phyloP scores from a whole-genome alignment of 169 alveolate genomes.

The Cryptosporidium ryanae region DNA sequence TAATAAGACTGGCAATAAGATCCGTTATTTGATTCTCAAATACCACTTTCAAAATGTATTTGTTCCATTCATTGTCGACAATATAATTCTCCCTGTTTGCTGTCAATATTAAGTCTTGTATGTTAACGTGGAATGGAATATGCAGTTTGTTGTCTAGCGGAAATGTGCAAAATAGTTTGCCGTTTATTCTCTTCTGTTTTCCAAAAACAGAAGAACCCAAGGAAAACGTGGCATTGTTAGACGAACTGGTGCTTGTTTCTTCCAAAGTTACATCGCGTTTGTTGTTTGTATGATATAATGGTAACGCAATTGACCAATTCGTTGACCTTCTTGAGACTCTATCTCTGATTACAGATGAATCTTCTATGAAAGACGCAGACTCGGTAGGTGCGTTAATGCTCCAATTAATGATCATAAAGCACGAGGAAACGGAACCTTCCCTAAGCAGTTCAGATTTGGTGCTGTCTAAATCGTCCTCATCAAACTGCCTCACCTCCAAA shows the following conservation, averaged over 20 bases:
- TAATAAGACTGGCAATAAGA: slow-evolving; percentile 23
- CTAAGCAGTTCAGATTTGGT: not conserved
- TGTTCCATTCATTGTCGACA: slow-evolving; percentile 50
- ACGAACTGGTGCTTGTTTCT: not conserved
- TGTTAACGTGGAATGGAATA: slow-evolving; percentile 59
- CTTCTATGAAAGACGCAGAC: not conserved
- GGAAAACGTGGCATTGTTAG: slow-evolving; percentile 1
- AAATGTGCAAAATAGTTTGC: slow-evolving; percentile 62
- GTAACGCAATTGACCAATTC: slow-evolving; percentile 62
- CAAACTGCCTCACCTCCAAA: slow-evolving; percentile 43
- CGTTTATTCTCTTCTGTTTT: slow-evolving; percentile 21
- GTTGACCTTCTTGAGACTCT: slow-evolving; percentile 37
- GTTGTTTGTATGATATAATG: slow-evolving; percentile 25
- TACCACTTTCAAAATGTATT: slow-evolving; percentile 1
- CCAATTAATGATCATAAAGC: slow-evolving; percentile 34
- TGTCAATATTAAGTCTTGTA: slow-evolving; percentile 50
- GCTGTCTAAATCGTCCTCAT: slow-evolving; percentile 54
- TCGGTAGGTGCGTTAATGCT: slow-evolving; percentile 8
- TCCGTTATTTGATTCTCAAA: slow-evolving; percentile 60
- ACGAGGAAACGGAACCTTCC: slow-evolving; percentile 32
- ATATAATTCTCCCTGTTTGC: slow-evolving; percentile 67
- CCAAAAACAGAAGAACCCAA: slow-evolving; percentile 54
- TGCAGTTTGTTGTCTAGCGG: slow-evolving; percentile 25
- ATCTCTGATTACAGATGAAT: slow-evolving; percentile 30
- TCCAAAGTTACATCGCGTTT: not conserved